Percentiles rank a stretch among this genome's conserved stretches.
Conservation (phyloP, 345 rosid genomes). For the Populus simonii region DNA sequence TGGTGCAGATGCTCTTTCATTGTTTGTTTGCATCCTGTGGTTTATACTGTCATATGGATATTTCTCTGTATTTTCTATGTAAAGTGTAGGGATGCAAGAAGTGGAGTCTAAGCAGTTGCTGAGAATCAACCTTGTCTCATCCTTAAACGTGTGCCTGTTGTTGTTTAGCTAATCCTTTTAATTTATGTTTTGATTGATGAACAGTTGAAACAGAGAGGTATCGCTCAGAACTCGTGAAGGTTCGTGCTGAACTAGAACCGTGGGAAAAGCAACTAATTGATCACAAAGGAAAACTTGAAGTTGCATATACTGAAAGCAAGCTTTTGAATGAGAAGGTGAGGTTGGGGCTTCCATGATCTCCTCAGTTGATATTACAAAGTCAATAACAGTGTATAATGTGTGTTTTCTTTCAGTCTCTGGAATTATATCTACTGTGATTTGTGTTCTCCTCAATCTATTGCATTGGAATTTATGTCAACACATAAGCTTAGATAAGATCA, state of each 20-base stretch:
- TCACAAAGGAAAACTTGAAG: conserved; percentile 89
- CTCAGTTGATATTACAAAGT: neutral
- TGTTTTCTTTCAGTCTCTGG: too few relatives aligned
- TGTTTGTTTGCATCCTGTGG: neutral
- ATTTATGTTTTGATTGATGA: conserved; percentile 7
- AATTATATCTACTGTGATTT: too few relatives aligned
- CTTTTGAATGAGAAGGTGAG: conserved; percentile 79
- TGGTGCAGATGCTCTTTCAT: neutral
- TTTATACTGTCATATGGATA: neutral
- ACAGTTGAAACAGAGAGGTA: conserved; percentile 84
- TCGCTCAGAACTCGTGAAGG: conserved; percentile 69
- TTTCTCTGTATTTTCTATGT: neutral
- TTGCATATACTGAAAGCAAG: conserved; percentile 73
- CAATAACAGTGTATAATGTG: neutral
- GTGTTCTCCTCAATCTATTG: too few relatives aligned
- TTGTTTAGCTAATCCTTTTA: conserved; percentile 3
- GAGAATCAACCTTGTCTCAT: too few relatives aligned
- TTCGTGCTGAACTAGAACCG: conserved; percentile 88
- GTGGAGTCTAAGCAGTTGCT: neutral
- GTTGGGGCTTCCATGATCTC: conserved; percentile 7
- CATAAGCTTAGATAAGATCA: too few relatives aligned
- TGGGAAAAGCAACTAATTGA: conserved; percentile 86
- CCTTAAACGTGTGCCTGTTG: neutral
- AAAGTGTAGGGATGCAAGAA: neutral
- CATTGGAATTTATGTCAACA: too few relatives aligned